Base-by-base conservation (phyloP, 441 rosid genomes). In the Adansonia rubrostipa region DNA sequence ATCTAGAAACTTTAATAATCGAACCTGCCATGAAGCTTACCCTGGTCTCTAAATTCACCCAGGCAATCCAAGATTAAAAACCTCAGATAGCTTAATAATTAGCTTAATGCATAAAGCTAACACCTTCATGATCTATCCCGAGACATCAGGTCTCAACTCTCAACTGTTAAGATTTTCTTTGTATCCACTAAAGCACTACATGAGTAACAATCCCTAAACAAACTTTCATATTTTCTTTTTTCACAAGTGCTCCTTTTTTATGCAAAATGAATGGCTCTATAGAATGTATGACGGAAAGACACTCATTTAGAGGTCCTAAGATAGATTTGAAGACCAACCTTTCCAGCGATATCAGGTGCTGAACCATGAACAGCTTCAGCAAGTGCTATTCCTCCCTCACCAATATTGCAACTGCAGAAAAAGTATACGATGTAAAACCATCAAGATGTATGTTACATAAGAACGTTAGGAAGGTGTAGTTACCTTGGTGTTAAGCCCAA, bases 361-460 rank as follows among this genome's bases (percentile, higher is more conserved):
- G 99, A 96, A 73, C 98, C 98, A 80, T 94, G 99, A 13, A 96
- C 99, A 77, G 98, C 99, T 91, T 96, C 99, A 75, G 98, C 98
- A 78, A 96, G 98, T 73, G 94, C 94, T 61, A 96, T 92, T 71
- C 98, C 98, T 80, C 95, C 98, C 79, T 94, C 98, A 33, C 99
- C 99, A 78, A 96, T 96, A 74, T 94, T 96, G 86, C 93, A 90
- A 89, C 99, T 96, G 94, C 82, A 85, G 20, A 69, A 13, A 72
- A 76, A 83, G 22, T 70, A 56, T 60, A 69, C 15, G 14, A 4
- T 50, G 77, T 85, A 28, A 86, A 82, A 78, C 74, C 73, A 47
- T 47, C 56, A 6, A 68, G 48, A 28, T 13, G 61, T 33, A 68
- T 57, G 53, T 8, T 50, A 61, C 20, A 6, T 6, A 10, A 71